A percentile compares a stretch with the other conserved stretches of the same genome.
Conservation (phyloP, 2,329 filamentous ascomycete species). For the Cytospora leucostoma region DNA sequence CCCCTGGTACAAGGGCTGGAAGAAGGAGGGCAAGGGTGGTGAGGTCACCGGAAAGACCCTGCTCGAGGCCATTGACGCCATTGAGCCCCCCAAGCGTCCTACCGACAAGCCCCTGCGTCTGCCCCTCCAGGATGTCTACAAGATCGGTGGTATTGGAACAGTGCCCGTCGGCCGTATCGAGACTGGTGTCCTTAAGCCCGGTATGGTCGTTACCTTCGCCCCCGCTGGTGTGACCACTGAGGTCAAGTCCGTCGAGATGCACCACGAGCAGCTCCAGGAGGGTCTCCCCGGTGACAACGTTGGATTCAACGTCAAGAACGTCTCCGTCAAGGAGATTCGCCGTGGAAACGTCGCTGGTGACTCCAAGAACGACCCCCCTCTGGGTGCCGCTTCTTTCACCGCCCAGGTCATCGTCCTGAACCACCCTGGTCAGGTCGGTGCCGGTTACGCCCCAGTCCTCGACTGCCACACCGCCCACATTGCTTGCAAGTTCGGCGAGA, state of each 20-base stretch:
- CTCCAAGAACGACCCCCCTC: constrained; percentile 99
- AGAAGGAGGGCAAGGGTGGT: constrained; percentile 92
- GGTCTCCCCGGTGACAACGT: constrained; percentile 99
- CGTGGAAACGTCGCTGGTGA: constrained; percentile 99
- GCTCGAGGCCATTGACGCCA: constrained; percentile 96
- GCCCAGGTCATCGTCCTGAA: constrained; percentile 99
- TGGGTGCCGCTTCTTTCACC: constrained; percentile 90
- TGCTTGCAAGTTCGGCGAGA: constrained; percentile 99
- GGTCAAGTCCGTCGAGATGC: constrained; percentile 99
- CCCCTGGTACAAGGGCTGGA: constrained; percentile 99
- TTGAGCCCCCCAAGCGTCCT: constrained; percentile 89
- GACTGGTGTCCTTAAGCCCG: constrained; percentile 92
- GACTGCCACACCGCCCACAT: constrained; percentile 99
- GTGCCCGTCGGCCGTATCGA: constrained; percentile 99
- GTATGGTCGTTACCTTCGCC: constrained; percentile 97
- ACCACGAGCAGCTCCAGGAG: constrained; percentile 97
- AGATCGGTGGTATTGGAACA: constrained; percentile 99
- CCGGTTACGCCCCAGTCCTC: constrained; percentile 97
- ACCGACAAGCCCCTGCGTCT: constrained; percentile 99
- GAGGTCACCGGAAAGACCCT: constrained; percentile 95
- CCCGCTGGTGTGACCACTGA: constrained; percentile 99
- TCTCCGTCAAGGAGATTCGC: constrained; percentile 99
- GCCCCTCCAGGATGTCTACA: constrained; percentile 99
- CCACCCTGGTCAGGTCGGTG: constrained; percentile 99
- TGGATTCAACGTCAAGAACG: constrained; percentile 99